phyloP scores from a whole-genome alignment of 768 basidiomycete genomes.

The Pleurotus eryngii region DNA sequence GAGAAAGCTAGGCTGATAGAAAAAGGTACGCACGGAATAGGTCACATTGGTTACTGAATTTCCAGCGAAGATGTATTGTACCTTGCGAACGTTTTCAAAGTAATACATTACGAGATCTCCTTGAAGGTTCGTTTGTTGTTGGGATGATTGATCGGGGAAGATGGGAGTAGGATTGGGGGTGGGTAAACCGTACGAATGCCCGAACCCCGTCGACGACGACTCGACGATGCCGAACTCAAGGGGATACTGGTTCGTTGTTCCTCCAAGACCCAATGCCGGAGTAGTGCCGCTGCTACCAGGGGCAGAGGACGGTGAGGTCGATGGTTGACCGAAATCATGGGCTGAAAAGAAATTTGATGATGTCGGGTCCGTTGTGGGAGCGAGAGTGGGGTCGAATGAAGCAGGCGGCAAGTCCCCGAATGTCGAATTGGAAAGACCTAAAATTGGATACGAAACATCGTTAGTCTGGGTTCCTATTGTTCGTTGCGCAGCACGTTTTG shows the following conservation, averaged over 20 bases:
- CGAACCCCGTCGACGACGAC: conserved; percentile 25
- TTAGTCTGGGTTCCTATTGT: conserved; percentile 13
- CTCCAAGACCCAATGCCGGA: too few species aligned
- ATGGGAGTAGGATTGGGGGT: conserved; percentile 5
- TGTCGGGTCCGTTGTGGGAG: neutral
- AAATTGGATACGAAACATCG: conserved; percentile 12
- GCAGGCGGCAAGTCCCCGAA: conserved; percentile 34
- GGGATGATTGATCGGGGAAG: neutral
- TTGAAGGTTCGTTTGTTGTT: conserved; percentile 21
- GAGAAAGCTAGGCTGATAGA: too few species aligned
- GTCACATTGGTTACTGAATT: conserved; percentile 61
- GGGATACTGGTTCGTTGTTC: too few species aligned
- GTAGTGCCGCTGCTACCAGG: neutral
- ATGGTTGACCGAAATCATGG: conserved; percentile 3
- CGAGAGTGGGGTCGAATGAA: conserved; percentile 27
- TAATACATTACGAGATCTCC: conserved; percentile 69
- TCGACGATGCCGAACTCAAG: too few species aligned
- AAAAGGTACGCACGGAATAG: conserved; percentile 49
- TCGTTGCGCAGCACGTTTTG: too few species aligned
- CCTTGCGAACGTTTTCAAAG: conserved; percentile 65
- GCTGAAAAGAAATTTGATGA: conserved; percentile 14
- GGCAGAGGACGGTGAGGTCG: neutral
- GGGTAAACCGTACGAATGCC: conserved; percentile 13
- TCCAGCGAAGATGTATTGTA: conserved; percentile 64
- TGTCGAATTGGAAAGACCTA: conserved; percentile 35